A percentile compares a stretch with the other conserved stretches of the same genome.
These are phyloP conservation scores for Coemansia sp. DNA, from an alignment of 192 early-diverging fungal species.

Conservation along the genomic window DNA sequence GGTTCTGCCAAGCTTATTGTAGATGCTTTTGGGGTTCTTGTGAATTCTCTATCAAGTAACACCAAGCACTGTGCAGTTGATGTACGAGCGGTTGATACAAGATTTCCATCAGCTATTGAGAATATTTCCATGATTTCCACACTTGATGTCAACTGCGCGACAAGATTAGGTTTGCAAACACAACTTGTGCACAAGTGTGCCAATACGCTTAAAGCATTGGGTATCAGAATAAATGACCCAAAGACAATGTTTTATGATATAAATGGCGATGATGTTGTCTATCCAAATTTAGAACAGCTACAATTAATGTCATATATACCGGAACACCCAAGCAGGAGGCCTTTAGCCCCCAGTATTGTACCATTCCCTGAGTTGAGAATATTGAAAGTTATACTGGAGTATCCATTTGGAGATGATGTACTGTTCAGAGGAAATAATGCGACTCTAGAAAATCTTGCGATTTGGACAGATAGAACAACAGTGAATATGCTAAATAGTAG, in stretches of 20 bases:
- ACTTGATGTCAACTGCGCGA: background rate
- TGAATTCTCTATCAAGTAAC: background rate
- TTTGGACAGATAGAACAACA: background rate
- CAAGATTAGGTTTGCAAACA: background rate
- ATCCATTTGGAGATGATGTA: background rate
- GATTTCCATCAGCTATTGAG: background rate
- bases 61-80: background rate
- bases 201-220: background rate
- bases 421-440: background rate
- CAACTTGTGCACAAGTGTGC: constrained; percentile 4
- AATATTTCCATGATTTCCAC: background rate
- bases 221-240: background rate
- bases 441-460: background rate
- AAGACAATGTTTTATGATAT: background rate
- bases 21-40: background rate
- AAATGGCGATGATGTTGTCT: background rate
- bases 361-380: background rate
- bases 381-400: background rate
- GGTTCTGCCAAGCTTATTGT: background rate
- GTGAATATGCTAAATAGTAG: background rate
- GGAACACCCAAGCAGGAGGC: background rate
- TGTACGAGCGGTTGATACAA: background rate
- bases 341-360: background rate
- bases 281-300: background rate
- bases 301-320: background rate